Evolutionary conservation across 108 stramenopile species (phyloP).

Genomic region (Pseudonitzschia pungens): DNA sequence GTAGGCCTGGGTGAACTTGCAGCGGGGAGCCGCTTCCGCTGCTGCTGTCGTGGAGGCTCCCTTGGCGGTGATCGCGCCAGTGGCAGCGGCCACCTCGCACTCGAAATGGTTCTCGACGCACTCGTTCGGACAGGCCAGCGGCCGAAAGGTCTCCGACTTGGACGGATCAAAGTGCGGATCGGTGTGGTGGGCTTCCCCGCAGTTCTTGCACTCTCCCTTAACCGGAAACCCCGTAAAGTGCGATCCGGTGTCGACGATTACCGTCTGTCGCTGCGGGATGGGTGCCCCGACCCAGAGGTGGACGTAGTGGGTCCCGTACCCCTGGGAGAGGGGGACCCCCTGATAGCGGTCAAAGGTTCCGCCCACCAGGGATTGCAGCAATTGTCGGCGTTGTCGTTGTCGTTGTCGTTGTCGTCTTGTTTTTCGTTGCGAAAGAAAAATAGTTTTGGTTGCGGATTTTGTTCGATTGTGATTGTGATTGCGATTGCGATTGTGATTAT

Average conservation of each 20-base stretch:
- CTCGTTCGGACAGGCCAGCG: conserved; percentile 53
- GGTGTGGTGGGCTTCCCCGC: conserved; percentile 89
- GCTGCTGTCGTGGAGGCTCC: not conserved
- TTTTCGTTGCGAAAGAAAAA: no score
- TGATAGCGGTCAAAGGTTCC: conserved; percentile 41
- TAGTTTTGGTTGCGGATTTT: not conserved
- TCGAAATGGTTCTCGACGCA: conserved; percentile 34
- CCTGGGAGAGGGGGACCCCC: conserved; percentile 57
- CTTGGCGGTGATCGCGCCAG: not conserved
- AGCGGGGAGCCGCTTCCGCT: conserved; percentile 4
- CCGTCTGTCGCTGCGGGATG: conserved; percentile 85
- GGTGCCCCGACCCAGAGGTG: conserved; percentile 91
- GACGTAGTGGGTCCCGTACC: conserved; percentile 93
- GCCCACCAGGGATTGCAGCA: conserved; percentile 13
- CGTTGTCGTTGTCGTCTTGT: not conserved
- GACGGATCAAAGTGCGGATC: conserved; percentile 86
- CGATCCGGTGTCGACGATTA: conserved; percentile 94
- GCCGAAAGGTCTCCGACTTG: conserved; percentile 53
- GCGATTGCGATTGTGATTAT: not conserved
- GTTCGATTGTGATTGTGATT: not conserved
- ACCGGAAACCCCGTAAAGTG: conserved; percentile 92
- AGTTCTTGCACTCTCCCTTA: conserved; percentile 54
- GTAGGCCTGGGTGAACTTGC: conserved; percentile 51
- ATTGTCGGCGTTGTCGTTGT: not conserved
- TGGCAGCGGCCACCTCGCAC: not conserved